A percentile compares a stretch with the other conserved stretches of the same genome.
phyloP scores from a whole-genome alignment of 306 rosid species.

The Castanea sativa region DNA sequence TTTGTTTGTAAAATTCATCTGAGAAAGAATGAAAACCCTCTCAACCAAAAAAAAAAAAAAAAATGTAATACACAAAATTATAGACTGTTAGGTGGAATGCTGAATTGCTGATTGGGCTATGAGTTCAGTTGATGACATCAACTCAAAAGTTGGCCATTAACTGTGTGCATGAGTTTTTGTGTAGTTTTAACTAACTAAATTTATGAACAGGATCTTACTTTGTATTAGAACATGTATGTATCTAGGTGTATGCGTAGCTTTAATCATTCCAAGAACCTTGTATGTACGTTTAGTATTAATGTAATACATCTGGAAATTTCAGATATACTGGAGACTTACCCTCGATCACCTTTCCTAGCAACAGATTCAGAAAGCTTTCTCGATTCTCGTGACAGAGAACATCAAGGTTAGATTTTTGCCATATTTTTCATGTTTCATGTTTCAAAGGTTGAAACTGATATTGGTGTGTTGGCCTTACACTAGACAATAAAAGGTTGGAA shows the following conservation, averaged over 20 bases:
- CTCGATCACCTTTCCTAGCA: slow-evolving; percentile 66
- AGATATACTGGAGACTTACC: slow-evolving; percentile 85
- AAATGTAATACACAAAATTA: no score
- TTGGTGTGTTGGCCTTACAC: slow-evolving; percentile 24
- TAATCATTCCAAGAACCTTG: slow-evolving; percentile 4
- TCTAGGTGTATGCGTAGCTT: slow-evolving; percentile 2
- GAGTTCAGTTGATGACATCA: slow-evolving; percentile 5
- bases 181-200: slow-evolving; percentile 5
- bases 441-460: slow-evolving; percentile 17
- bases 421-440: slow-evolving; percentile 1
- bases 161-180: not conserved
- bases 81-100: not conserved
- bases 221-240: not conserved
- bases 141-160: not conserved
- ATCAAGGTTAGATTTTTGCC: slow-evolving; percentile 52
- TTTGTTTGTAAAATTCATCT: not conserved
- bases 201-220: not conserved
- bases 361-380: slow-evolving; percentile 63
- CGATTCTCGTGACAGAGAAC: slow-evolving; percentile 61
- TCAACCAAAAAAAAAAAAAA: no score
- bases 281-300: not conserved
- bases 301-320: slow-evolving; percentile 25
- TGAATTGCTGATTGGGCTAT: not conserved
- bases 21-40: not conserved
- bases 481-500: slow-evolving; percentile 71